Base-by-base conservation (phyloP, 148 eudicot species). In the Pharnaceum exiguum region DNA sequence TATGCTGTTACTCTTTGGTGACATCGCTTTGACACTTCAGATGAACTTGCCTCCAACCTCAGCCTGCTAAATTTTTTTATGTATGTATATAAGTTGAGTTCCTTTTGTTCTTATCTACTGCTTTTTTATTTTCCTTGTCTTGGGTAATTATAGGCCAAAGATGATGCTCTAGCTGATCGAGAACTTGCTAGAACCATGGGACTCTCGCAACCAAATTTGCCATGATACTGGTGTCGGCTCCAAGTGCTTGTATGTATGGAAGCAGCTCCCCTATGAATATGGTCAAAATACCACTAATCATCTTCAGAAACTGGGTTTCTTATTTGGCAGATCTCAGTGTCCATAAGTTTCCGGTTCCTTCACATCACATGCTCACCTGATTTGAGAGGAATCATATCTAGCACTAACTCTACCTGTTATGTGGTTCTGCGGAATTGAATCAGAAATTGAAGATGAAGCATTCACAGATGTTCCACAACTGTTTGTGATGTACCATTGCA, bases 171-270 rank as follows among this genome's bases (percentile, higher is more conserved):
- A 40, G 54, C 77, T 31, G 68, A 73, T 32, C 70, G 38, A 60
- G 81, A 77, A 64, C 71, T 77, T 52, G 81, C 81, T 51, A 57
- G 46, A 21, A 65, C 77, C 5, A 77, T 77, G 81, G 81, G 81
- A 56, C 77, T 77, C 56, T 69, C 81, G 19, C 72, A 73, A 35
- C 77, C 81, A 68, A 72, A 69, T 42, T 45, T 77, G 54, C 77
- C 77, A 46, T 66, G 71, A 63, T 24, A 17, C 6, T 63, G 29
- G 46, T 31, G 16, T 13, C 60, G 19, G 16, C 52, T 44, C n/a
- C 28, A 33, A 62, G 48, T 58, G 19, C 43, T 17, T 39, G 25
- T 23, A 37, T 16, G 2, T 40, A 3, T n/a, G 23, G 17, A 10
- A 46, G 29, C 36, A 3, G 29, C 27, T 50, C 10, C 29, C 27